A percentile compares a stretch with the other conserved stretches of the same genome.
Conservation (phyloP, 495 filamentous ascomycete species). For the Neurospora pannonica region DNA sequence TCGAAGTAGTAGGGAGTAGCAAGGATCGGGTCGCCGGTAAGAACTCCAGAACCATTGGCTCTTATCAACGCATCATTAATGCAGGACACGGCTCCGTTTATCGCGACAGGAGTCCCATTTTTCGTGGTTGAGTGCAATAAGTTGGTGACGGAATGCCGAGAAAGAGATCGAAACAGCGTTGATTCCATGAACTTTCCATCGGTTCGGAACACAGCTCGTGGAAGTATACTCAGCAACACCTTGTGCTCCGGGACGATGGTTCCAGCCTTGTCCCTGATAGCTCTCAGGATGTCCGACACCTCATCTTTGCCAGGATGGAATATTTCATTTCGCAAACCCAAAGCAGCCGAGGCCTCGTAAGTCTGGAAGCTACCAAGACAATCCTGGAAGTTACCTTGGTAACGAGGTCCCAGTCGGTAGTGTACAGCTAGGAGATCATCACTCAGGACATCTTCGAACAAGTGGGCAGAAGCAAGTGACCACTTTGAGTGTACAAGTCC, state of each 20-base stretch:
- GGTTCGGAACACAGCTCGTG: constrained; percentile 66
- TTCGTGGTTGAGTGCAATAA: constrained; percentile 62
- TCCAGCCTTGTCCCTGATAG: constrained; percentile 75
- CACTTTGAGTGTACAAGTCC: constrained; percentile 69
- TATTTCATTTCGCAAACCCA: constrained; percentile 85
- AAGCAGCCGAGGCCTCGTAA: constrained; percentile 84
- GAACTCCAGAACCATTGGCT: constrained; percentile 65
- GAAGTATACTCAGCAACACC: constrained; percentile 77
- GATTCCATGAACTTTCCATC: constrained; percentile 66
- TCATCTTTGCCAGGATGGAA: constrained; percentile 88
- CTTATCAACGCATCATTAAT: constrained; percentile 80
- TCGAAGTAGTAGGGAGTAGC: constrained; percentile 73
- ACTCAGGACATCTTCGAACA: constrained; percentile 79
- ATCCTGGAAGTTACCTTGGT: constrained; percentile 93
- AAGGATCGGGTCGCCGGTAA: constrained; percentile 79
- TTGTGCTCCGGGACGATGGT: constrained; percentile 69
- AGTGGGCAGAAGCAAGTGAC: constrained; percentile 80
- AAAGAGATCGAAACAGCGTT: constrained; percentile 65
- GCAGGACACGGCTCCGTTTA: constrained; percentile 81
- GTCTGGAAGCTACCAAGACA: constrained; percentile 94
- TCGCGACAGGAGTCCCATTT: constrained; percentile 66
- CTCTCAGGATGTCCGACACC: constrained; percentile 80
- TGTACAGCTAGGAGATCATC: constrained; percentile 90
- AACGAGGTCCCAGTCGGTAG: constrained; percentile 79
- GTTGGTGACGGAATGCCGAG: constrained; percentile 61